Evolutionary conservation across 345 rosid species (phyloP), one percentile per base, ranked within the genome.

Genomic region (Ricinus communis): DNA sequence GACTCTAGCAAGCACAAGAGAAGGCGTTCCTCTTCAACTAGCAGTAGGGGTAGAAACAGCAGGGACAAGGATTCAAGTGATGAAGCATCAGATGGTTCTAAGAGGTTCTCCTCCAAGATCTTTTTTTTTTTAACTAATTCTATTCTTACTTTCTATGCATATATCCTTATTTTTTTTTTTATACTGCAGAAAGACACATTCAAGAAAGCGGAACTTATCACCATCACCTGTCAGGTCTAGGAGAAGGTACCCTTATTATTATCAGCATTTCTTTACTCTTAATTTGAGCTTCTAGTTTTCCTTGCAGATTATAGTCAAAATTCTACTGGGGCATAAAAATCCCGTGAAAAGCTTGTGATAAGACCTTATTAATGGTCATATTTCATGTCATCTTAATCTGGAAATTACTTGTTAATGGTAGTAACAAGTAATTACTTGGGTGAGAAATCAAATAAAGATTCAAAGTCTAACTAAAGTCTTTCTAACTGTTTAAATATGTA

Each of bases 161-260:
- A 56, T 62, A 65, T 62, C 64, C 73, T 79, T 58, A 67, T 77
- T 70, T 62, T 64, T 21, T 73, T 43, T 64, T 71, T 59, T 73
- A 24, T 65, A 31, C 56, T 74, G 65, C 86, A 93, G 99, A 87
- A 89, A 85, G 85, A 68, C 60, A 19, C 83, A 64, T 54, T 84
- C 96, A 54, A 85, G 88, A 75, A 87, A 83, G 74, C 85, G 65
- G 40, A 76, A 81, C 40, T 80, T 76, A 57, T 88, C 97, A 58
- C 97, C 96, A 74, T 96, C 97, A 52, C 90, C 98, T 8, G 85
- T 36, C 78, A 93, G 90, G 78, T 88, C 99, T 40, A 87, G 84
- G 60, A 89, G 83, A 83, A 93, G 99, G 99, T 96, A 89, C 59
- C 19, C n/a, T 61, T 62, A 47, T n/a, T n/a, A n/a, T n/a, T 77